These are phyloP conservation scores for Mrakia gelida DNA, from an alignment of 768 basidiomycete genomes.

Conservation along the genomic window DNA sequence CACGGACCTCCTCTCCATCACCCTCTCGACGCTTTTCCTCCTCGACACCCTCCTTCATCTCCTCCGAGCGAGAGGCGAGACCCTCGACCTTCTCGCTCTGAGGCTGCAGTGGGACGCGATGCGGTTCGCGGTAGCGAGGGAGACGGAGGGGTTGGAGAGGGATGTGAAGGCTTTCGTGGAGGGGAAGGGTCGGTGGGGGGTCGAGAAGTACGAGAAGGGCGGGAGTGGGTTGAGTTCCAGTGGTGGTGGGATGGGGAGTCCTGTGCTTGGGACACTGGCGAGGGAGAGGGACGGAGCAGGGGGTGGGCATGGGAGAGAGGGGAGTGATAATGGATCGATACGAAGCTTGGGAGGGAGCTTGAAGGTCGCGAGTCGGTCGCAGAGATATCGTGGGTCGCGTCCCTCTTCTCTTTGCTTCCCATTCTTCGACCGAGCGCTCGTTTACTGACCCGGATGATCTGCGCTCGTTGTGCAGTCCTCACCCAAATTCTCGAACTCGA, in stretches of 20 bases:
- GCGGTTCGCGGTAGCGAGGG: conserved; percentile 7
- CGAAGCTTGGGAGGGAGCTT: not conserved
- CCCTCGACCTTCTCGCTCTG: conserved; percentile 27
- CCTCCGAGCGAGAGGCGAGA: conserved; percentile 27
- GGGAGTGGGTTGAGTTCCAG: not conserved
- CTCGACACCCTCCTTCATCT: conserved; percentile 32
- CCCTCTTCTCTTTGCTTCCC: not conserved
- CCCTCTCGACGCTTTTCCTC: conserved; percentile 28
- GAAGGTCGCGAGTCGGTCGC: conserved; percentile 2
- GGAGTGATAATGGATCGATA: not conserved
- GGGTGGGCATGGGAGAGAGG: not conserved
- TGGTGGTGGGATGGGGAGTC: not conserved
- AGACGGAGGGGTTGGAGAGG: conserved; percentile 8
- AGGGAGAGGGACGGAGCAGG: not conserved
- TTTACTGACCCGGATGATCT: too few species aligned
- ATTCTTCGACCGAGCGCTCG: too few species aligned
- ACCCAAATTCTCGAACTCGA: conserved; percentile 31
- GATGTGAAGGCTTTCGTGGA: conserved; percentile 20
- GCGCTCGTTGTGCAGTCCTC: too few species aligned
- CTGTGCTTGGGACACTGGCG: not conserved
- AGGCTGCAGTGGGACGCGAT: conserved; percentile 30
- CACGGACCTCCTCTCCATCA: conserved; percentile 30
- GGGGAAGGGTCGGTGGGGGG: conserved; percentile 18
- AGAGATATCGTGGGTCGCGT: conserved; percentile 20
- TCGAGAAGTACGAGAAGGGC: conserved; percentile 8